Percentiles rank a stretch among this genome's conserved stretches.
phyloP scores from a whole-genome alignment of 345 rosid genomes.

The Gossypium mustelinum region DNA sequence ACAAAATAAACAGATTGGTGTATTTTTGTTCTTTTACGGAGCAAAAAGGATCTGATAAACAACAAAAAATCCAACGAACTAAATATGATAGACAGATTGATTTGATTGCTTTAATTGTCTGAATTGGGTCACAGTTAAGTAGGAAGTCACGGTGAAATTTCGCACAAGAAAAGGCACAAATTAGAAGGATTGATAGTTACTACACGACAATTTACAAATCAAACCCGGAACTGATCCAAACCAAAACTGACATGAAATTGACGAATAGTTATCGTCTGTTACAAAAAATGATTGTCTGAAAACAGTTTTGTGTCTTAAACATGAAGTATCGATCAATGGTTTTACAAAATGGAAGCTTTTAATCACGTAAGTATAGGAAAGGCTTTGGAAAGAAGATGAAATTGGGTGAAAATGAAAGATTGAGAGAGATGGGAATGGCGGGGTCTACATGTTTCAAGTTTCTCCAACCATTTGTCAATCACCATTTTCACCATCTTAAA shows the following conservation, averaged over 20 bases:
- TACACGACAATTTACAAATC: slow-evolving; percentile 32
- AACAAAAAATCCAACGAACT: slow-evolving; percentile 1
- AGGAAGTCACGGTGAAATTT: slow-evolving; percentile 4
- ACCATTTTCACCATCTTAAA: not conserved
- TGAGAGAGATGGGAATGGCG: not conserved
- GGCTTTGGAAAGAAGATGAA: slow-evolving; percentile 1
- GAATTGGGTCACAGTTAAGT: not conserved
- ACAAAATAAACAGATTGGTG: not conserved
- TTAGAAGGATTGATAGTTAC: slow-evolving; percentile 2
- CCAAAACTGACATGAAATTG: not conserved
- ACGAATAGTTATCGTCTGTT: not conserved
- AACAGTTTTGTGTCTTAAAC: not conserved
- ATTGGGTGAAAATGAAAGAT: slow-evolving; percentile 6
- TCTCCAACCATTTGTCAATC: not conserved
- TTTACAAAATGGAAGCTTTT: not conserved
- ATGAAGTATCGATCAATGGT: not conserved
- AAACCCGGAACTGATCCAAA: not conserved
- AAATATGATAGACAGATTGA: not conserved
- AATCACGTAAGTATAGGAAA: not conserved
- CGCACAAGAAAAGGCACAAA: not conserved
- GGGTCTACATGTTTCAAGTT: slow-evolving; percentile 39
- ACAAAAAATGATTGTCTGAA: not conserved
- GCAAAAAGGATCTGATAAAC: not conserved
- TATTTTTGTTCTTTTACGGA: not conserved
- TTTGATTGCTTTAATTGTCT: slow-evolving; percentile 15